These are phyloP conservation scores for Gymnopus androsaceus DNA, from an alignment of 1,284 basidiomycete genomes.

Conservation along the genomic window DNA sequence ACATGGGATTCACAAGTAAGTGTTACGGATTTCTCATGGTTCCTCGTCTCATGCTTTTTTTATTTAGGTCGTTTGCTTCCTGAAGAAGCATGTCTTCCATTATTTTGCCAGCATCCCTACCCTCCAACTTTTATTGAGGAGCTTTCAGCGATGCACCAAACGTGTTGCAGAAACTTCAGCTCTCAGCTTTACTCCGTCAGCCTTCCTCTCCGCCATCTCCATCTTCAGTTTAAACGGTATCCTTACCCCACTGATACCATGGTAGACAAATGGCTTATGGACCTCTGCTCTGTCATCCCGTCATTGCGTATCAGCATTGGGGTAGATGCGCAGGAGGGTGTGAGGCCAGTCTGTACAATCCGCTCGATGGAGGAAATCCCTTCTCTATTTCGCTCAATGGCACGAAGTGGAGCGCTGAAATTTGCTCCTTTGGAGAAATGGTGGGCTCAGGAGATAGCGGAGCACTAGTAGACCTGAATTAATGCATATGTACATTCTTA, in stretches of 20 bases:
- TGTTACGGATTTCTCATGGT: not conserved
- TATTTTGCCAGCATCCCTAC: not conserved
- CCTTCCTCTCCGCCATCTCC: not conserved
- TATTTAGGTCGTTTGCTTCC: not conserved
- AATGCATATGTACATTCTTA: no score
- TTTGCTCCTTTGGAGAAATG: not conserved
- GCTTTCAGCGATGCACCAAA: not conserved
- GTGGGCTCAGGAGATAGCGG: conserved; percentile 2
- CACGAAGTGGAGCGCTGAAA: not conserved
- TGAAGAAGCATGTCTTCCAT: not conserved
- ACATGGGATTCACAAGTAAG: not conserved
- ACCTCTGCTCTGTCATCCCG: not conserved
- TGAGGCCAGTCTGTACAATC: not conserved
- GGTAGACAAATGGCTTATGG: not conserved
- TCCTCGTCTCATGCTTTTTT: not conserved
- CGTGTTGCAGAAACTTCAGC: not conserved
- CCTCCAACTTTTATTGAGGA: not conserved
- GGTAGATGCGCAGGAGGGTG: not conserved
- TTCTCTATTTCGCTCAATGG: not conserved
- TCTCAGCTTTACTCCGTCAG: not conserved
- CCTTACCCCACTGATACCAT: not conserved
- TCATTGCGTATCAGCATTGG: conserved; percentile 1
- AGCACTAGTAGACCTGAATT: no score
- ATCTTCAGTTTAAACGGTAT: conserved; percentile 1
- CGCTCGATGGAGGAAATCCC: not conserved